phyloP scores from a whole-genome alignment of 192 early-diverging fungal genomes.

The Rhizoclosmatium globosum region DNA sequence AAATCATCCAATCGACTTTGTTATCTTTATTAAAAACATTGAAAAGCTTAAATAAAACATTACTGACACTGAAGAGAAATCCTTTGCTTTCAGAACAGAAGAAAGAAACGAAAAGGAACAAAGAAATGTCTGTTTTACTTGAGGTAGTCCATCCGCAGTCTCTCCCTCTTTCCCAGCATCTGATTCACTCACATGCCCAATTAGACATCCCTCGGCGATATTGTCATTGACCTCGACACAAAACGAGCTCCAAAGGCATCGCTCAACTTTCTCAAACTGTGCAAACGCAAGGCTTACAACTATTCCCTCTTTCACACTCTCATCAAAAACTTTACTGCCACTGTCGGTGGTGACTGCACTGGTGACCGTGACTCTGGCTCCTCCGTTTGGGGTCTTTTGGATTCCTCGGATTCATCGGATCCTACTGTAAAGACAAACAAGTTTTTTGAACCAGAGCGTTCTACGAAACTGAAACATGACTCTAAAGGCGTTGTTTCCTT shows the following conservation, averaged over 20 bases:
- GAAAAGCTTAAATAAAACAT: no score
- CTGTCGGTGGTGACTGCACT: slow-evolving; percentile 74
- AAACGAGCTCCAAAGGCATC: slow-evolving; percentile 73
- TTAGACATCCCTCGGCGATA: slow-evolving; percentile 88
- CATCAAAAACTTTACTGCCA: slow-evolving; percentile 80
- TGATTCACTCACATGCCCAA: no score
- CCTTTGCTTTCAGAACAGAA: no score
- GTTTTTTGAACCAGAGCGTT: slow-evolving; percentile 82
- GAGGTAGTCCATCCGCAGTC: neutral
- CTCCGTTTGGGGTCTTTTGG: slow-evolving; percentile 61
- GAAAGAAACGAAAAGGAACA: no score
- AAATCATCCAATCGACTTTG: no score
- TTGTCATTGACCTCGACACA: slow-evolving; percentile 86
- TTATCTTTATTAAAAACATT: no score
- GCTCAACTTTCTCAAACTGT: slow-evolving; percentile 88
- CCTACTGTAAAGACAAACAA: slow-evolving; percentile 39
- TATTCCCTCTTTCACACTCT: slow-evolving; percentile 83
- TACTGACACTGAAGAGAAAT: no score
- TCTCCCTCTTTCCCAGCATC: no score
- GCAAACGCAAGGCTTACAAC: slow-evolving; percentile 91
- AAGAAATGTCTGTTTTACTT: neutral
- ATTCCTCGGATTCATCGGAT: no score
- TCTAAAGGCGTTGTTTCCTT: slow-evolving; percentile 81
- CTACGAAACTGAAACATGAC: slow-evolving; percentile 81
- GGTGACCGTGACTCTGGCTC: slow-evolving; percentile 59